Evolutionary conservation across 495 filamentous ascomycete genomes (phyloP).

Genomic region (Tuber melanosporum): DNA sequence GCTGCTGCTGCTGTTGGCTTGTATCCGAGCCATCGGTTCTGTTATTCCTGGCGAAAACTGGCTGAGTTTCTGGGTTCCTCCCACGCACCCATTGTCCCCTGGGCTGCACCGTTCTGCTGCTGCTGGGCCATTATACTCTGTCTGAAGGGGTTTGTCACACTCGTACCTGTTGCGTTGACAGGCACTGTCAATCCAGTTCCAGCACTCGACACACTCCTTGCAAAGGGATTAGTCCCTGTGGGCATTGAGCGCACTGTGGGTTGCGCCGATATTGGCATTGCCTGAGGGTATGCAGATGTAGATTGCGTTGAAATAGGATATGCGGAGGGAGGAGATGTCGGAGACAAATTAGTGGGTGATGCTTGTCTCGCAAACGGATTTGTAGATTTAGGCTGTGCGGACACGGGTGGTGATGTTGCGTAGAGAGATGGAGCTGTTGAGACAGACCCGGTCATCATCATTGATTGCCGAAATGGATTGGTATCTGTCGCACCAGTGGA

Average conservation of each 20-base stretch:
- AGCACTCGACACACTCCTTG: slow-evolving; percentile 48
- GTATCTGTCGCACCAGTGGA: slow-evolving; percentile 55
- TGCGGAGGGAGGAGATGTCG: slow-evolving; percentile 45
- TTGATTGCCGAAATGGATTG: slow-evolving; percentile 85
- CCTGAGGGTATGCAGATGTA: slow-evolving; percentile 45
- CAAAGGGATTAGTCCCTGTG: slow-evolving; percentile 70
- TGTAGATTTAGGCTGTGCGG: slow-evolving; percentile 54
- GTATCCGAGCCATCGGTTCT: slow-evolving; percentile 2
- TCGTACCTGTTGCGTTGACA: slow-evolving; percentile 62
- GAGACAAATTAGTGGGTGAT: slow-evolving; percentile 45
- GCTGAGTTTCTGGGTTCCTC: slow-evolving; percentile 71
- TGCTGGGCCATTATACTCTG: slow-evolving; percentile 84
- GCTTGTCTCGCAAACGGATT: slow-evolving; percentile 71
- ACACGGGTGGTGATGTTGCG: slow-evolving; percentile 32
- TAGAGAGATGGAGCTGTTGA: slow-evolving; percentile 47
- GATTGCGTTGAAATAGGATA: slow-evolving; percentile 48
- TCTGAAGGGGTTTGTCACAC: slow-evolving; percentile 80
- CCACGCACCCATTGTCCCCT: slow-evolving; percentile 73
- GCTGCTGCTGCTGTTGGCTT: slow-evolving; percentile 17
- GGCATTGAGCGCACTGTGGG: slow-evolving; percentile 34
- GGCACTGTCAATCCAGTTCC: slow-evolving; percentile 48
- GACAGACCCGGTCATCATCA: slow-evolving; percentile 53
- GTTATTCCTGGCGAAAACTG: slow-evolving; percentile 73
- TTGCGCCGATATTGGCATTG: slow-evolving; percentile 38
- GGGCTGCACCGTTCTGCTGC: slow-evolving; percentile 48